Conservation (phyloP, 495 filamentous ascomycete species). For the Bacidia rubella region DNA sequence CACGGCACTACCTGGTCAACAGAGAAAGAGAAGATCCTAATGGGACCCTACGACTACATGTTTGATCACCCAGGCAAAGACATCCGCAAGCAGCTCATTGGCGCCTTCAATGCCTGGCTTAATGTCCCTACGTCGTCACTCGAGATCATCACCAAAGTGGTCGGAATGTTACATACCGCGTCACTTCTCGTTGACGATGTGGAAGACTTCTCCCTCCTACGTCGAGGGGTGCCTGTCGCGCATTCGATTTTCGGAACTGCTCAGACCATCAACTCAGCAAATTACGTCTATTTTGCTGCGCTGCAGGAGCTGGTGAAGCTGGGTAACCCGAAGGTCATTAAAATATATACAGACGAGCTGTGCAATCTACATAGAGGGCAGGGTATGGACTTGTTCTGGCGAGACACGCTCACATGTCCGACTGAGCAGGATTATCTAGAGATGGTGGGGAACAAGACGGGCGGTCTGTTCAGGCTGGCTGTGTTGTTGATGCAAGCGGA, state of each 20-base stretch:
- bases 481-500: constrained; percentile 96
- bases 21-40: constrained; percentile 64
- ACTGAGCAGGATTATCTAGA: constrained; percentile 95
- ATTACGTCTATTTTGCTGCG: constrained; percentile 92
- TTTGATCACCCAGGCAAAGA: constrained; percentile 80
- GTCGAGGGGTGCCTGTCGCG: constrained; percentile 81
- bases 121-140: constrained; percentile 67
- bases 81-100: constrained; percentile 69
- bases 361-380: constrained; percentile 91
- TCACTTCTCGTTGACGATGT: constrained; percentile 89
- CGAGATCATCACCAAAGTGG: constrained; percentile 70
- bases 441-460: constrained; percentile 98
- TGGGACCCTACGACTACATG: constrained; percentile 83
- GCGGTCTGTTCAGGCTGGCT: constrained; percentile 85
- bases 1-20: constrained; percentile 47
- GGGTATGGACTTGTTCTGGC: constrained; percentile 96
- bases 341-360: constrained; percentile 78
- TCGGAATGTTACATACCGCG: constrained; percentile 88
- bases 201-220: constrained; percentile 69
- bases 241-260: constrained; percentile 91
- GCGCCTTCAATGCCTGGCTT: constrained; percentile 83
- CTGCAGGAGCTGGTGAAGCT: constrained; percentile 71
- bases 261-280: constrained; percentile 93
- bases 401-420: constrained; percentile 84
- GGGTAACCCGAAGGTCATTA: constrained; percentile 51